Conservation (phyloP, 306 rosid species). For the Carpinus viminea region DNA sequence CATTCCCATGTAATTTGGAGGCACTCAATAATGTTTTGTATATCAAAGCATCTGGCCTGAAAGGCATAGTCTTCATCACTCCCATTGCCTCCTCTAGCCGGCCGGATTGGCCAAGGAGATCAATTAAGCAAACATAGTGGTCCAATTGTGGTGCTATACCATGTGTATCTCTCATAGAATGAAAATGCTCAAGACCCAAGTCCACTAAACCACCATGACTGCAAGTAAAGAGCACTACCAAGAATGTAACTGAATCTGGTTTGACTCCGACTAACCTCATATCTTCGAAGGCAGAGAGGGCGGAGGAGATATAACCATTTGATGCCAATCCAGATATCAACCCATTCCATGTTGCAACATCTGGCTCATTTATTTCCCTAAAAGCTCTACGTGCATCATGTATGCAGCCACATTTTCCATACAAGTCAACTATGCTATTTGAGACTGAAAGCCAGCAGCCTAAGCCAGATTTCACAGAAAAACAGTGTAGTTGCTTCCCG, state of each 20-base stretch:
- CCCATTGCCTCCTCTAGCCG: conserved; percentile 64
- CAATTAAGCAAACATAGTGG: conserved; percentile 58
- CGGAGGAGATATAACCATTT: conserved; percentile 40
- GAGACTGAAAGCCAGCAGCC: conserved; percentile 42
- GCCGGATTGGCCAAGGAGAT: conserved; percentile 64
- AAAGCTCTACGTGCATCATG: conserved; percentile 55
- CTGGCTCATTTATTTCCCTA: conserved; percentile 43
- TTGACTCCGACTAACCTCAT: conserved; percentile 61
- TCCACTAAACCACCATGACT: conserved; percentile 62
- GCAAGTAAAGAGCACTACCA: conserved; percentile 55
- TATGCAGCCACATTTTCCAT: conserved; percentile 61
- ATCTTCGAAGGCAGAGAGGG: conserved; percentile 65
- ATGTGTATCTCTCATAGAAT: conserved; percentile 53
- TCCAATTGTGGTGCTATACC: conserved; percentile 45
- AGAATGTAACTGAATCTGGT: conserved; percentile 57
- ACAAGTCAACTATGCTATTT: conserved; percentile 55
- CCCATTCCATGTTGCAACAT: conserved; percentile 64
- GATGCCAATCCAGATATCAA: conserved; percentile 60
- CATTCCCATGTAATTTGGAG: conserved; percentile 55
- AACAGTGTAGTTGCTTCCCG: conserved; percentile 65
- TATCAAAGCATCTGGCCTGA: conserved; percentile 45
- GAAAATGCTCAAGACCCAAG: conserved; percentile 54
- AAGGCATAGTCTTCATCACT: conserved; percentile 57
- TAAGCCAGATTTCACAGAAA: conserved; percentile 55
- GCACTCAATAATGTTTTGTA: conserved; percentile 64